Percentiles rank a stretch among this genome's conserved stretches.
phyloP scores from a whole-genome alignment of 495 filamentous ascomycete species.

The Oidiodendron maius region DNA sequence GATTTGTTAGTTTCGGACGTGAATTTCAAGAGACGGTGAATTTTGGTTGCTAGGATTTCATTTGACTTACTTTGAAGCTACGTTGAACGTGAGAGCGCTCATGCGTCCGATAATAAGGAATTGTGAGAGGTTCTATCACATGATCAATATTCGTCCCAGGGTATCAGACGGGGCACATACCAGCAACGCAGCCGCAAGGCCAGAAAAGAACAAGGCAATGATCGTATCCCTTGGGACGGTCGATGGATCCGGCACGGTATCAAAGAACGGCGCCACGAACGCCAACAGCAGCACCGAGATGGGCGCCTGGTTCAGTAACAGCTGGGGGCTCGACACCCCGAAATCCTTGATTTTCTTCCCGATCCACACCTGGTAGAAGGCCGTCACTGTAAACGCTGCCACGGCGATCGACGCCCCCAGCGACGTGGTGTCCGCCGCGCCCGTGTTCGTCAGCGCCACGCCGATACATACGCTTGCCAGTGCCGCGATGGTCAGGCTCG shows the following conservation, averaged over 20 bases:
- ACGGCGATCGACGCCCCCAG: conserved; percentile 28
- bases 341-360: conserved; percentile 36
- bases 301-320: conserved; percentile 33
- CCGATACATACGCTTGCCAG: conserved; percentile 23
- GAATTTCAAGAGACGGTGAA: too few species aligned
- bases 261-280: conserved; percentile 29
- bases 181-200: conserved; percentile 26
- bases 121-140: conserved; percentile 21
- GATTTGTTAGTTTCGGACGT: too few species aligned
- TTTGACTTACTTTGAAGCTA: conserved; percentile 23
- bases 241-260: conserved; percentile 26
- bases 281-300: conserved; percentile 30
- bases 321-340: conserved; percentile 26
- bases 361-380: conserved; percentile 35
- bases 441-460: conserved; percentile 21
- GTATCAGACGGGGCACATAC: not conserved
- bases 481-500: conserved; percentile 22
- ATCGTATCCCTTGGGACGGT: conserved; percentile 26
- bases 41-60: too few species aligned
- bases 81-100: conserved; percentile 24
- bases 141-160: too few species aligned
- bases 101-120: conserved; percentile 24
- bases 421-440: conserved; percentile 16
- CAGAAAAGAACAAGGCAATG: conserved; percentile 24
- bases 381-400: conserved; percentile 29